Evolutionary conservation across 2,329 filamentous ascomycete species (phyloP), one percentile per base, ranked within the genome.

Genomic region (Metarhizium rileyi): DNA sequence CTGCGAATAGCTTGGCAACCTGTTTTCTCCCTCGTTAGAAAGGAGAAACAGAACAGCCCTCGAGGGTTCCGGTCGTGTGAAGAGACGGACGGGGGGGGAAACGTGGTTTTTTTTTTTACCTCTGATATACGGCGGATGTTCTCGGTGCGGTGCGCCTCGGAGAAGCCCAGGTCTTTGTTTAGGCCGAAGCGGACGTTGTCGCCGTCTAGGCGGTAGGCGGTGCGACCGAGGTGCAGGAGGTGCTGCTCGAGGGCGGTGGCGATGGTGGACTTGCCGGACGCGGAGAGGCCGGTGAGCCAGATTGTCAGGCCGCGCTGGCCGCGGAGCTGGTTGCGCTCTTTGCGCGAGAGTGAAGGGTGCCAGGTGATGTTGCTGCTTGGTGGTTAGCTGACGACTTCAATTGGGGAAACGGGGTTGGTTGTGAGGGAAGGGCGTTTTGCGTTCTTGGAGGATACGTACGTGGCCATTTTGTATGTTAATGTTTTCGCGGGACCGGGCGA

Each of bases 111-210:
- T 1, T 14, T 23, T 18, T 62, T 40, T 55, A 77, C 76, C 77
- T 98, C 91, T 49, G 87, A 89, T 63, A 98, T 96, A 56, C 93
- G 84, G 53, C 93, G 83, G 66, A 98, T 98, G 74, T 98, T 98
- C 78, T 98, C 93, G 66, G 91, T 94, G 60, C 93, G 83, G 74
- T 96, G 90, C 64, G 83, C 81, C 65, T 95, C 91, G 56, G 82
- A 86, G 76, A 97, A 98, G 16, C 91, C 91, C 10, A 98, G 80
- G 73, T 97, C 91, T 72, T 94, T 95, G 81, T 97, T 98, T 58
- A 98, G 78, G 16, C 93, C 93, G 73, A 97, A 96, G 53, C 93
- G 91, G 57, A 98, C 86, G 71, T 98, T 98, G 79, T 98, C 93
- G 63, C 91, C 93, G 70, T 98, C 93, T 27, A 98, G 84, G 48